Base-by-base conservation (phyloP, 768 basidiomycete species). In the Dentipellis fragilis region DNA sequence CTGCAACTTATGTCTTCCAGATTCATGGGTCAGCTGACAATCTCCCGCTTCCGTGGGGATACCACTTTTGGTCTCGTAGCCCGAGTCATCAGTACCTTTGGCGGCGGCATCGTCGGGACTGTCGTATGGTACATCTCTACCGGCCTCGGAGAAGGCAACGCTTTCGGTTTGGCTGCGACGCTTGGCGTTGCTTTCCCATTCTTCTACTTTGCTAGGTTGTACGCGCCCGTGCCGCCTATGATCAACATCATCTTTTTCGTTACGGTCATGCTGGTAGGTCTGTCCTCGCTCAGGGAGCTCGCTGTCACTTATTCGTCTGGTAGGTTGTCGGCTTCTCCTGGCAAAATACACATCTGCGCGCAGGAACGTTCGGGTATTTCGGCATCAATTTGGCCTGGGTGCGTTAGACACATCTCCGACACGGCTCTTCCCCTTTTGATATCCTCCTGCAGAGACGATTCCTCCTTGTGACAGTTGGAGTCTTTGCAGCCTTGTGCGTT, bases 341-440 rank as follows among this genome's bases (percentile, higher is more conserved):
- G 68, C 77, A 84, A 66, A 80, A 85, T 66, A 68, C 72, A 0
- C 76, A 80, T 59, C 67, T 81, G 36, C 21, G 63, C 2, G 37
- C 72, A n/a, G 70, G 79, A 46, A 75, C 72, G 23, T 80, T 75
- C 34, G 80, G 75, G 46, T 84, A 83, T 14, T 76, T 69, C 52
- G 88, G 88, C 1, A 78, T 78, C 57, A 65, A 74, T 22, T 80
- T 92, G n/a, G 81, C 87, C 16, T 91, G 87, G 88, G 83, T 83
- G 62, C 40, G 72, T 29, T 29, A 29, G n/a, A n/a, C 63, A 7
- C n/a, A 16, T 29, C 39, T 47, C 34, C 3, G 11, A 37, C 2
- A 12, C 10, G 9, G 22, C 4, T 16, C 48, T 38, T 51, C 10
- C 51, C 16, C 7, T 11, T 49, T 16, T 51, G 29, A 45, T 16